Evolutionary conservation across 495 filamentous ascomycete genomes (phyloP).

Genomic region (Pyronema omphalodes): DNA sequence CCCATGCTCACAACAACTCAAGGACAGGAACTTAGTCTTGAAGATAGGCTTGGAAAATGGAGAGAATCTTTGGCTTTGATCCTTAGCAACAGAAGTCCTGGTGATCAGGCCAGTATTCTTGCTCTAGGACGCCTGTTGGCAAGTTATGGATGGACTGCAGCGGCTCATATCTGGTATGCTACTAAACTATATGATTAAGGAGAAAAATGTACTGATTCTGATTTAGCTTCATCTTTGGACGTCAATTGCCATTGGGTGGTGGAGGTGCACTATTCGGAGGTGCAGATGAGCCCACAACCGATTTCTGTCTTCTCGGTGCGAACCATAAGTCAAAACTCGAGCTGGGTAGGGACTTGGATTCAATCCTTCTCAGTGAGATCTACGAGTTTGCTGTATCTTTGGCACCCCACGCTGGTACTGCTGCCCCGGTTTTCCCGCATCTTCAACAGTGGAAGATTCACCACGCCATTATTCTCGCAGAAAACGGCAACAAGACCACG

Average conservation of each 20-base stretch:
- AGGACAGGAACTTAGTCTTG: conserved; percentile 40
- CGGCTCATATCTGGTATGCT: conserved; percentile 72
- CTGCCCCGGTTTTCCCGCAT: conserved; percentile 40
- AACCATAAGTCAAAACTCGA: conserved; percentile 51
- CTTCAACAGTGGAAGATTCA: conserved; percentile 76
- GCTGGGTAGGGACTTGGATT: conserved; percentile 57
- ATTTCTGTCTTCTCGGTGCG: conserved; percentile 66
- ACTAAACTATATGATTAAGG: not conserved
- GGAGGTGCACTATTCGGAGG: conserved; percentile 51
- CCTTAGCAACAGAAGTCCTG: conserved; percentile 64
- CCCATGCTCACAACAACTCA: conserved; percentile 37
- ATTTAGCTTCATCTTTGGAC: conserved; percentile 36
- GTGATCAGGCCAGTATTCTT: conserved; percentile 56
- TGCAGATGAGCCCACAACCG: conserved; percentile 59
- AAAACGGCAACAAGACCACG: conserved; percentile 61
- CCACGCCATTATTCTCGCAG: conserved; percentile 65
- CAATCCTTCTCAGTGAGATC: conserved; percentile 73
- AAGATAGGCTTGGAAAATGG: conserved; percentile 83
- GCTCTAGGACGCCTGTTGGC: conserved; percentile 70
- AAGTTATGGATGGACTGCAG: conserved; percentile 72
- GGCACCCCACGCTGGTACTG: conserved; percentile 5
- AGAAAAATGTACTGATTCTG: not conserved
- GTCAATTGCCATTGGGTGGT: conserved; percentile 28
- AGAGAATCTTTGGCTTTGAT: conserved; percentile 73
- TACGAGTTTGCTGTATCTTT: conserved; percentile 62